phyloP scores from a whole-genome alignment of 371 early-diverging fungal genomes.

The Mucor irregularis region DNA sequence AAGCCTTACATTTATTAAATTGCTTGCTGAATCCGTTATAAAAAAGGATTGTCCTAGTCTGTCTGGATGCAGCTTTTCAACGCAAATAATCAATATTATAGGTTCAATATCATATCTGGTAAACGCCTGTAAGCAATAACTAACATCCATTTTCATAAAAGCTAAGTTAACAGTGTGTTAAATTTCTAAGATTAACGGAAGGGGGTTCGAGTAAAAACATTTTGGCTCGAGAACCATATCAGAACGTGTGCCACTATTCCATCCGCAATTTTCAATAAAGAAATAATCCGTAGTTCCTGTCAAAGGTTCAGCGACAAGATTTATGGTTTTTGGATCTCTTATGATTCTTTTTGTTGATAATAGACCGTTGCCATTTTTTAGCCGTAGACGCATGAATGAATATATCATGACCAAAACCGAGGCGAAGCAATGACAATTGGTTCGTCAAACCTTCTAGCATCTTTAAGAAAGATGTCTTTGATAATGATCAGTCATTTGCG shows the following conservation, averaged over 20 bases:
- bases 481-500: too few relatives aligned
- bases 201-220: constrained; percentile 3
- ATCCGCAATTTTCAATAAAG: constrained; percentile 6
- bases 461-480: too few relatives aligned
- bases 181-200: constrained; percentile 11
- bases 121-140: constrained; percentile 11
- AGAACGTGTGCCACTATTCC: constrained; percentile 4
- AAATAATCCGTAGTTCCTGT: constrained; percentile 2
- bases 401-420: too few relatives aligned
- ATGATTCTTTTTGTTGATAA: constrained; percentile 6
- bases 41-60: too few relatives aligned
- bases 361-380: too few relatives aligned
- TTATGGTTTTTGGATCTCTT: constrained; percentile 7
- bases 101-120: constrained; percentile 6
- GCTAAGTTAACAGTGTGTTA: constrained; percentile 4
- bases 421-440: too few relatives aligned
- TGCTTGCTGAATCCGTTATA: too few relatives aligned
- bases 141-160: constrained; percentile 9
- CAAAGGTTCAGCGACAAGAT: constrained; percentile 8
- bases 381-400: too few relatives aligned
- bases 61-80: constrained; percentile 6
- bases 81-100: constrained; percentile 11
- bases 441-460: too few relatives aligned
- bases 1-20: too few relatives aligned
- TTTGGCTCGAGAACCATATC: constrained; percentile 13